Evolutionary conservation across 2,329 filamentous ascomycete species (phyloP).

Genomic region (Curvularia sp.): DNA sequence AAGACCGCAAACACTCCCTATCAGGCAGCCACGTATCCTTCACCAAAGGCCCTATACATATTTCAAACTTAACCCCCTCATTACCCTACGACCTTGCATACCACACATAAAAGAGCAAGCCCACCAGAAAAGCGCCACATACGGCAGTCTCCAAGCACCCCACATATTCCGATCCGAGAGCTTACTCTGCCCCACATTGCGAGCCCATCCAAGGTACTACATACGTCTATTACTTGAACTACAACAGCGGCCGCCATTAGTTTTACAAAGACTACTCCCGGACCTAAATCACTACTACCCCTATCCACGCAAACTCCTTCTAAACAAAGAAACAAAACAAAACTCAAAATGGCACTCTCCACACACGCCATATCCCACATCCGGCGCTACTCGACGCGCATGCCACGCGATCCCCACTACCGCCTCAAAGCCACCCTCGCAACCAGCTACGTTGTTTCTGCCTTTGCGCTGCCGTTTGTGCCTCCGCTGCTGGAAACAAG

Average conservation of each 20-base stretch:
- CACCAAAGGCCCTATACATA: background rate
- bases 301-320: no score
- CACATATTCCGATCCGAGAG: background rate
- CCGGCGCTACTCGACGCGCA: conserved; percentile 46
- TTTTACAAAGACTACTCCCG: no score
- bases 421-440: conserved; percentile 46
- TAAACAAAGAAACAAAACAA: background rate
- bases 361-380: conserved; percentile 42
- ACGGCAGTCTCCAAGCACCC: background rate
- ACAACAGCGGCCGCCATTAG: no score
- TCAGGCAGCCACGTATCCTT: background rate
- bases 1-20: no score
- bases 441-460: conserved; percentile 48
- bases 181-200: background rate
- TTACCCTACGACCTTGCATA: no score
- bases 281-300: no score
- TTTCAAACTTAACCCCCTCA: background rate
- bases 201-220: background rate
- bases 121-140: background rate
- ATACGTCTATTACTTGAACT: background rate
- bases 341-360: conserved; percentile 38
- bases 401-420: conserved; percentile 47
- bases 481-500: conserved; percentile 49
- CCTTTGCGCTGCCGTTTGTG: conserved; percentile 51
- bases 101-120: background rate